A percentile compares a stretch with the other conserved stretches of the same genome.
Conservation (phyloP, 31 red algal species). For the Asparagopsis taxiformis region DNA sequence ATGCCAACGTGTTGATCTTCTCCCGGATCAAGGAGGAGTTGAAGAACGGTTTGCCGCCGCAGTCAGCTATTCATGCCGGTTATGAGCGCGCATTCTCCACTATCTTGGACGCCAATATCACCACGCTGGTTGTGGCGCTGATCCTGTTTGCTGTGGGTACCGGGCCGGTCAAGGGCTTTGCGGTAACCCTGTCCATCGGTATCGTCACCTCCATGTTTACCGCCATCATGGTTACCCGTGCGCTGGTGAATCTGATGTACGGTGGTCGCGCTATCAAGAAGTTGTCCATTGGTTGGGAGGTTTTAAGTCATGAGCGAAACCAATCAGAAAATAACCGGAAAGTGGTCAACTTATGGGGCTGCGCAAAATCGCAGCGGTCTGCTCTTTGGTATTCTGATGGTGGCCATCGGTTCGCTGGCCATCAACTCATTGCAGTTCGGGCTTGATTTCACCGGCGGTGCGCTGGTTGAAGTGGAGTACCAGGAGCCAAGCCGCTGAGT, state of each 20-base stretch:
- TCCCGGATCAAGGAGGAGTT: slow-evolving; percentile 31
- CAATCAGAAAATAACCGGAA: no score
- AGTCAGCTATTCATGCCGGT: slow-evolving; percentile 4
- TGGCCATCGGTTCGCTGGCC: slow-evolving; percentile 4
- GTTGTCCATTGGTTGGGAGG: no score
- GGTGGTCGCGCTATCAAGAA: no score
- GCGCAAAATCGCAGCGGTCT: slow-evolving; percentile 2
- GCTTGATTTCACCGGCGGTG: slow-evolving; percentile 15
- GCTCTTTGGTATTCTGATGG: slow-evolving; percentile 14
- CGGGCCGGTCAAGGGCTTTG: slow-evolving; percentile 26
- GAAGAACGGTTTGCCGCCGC: neutral
- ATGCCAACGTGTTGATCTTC: slow-evolving; percentile 49
- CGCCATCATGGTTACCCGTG: slow-evolving; percentile 18
- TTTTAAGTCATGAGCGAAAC: no score
- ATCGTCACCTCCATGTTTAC: slow-evolving; percentile 40
- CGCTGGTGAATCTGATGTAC: neutral
- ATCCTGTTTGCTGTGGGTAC: slow-evolving; percentile 9
- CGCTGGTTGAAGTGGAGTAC: neutral
- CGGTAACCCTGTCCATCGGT: slow-evolving; percentile 32
- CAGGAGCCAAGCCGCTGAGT: no score
- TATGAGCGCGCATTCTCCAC: slow-evolving; percentile 16
- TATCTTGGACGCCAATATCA: slow-evolving; percentile 39
- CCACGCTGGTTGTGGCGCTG: slow-evolving; percentile 18
- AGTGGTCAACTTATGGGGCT: neutral
- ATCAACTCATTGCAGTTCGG: neutral